Evolutionary conservation across 352 stramenopile genomes (phyloP).

Genomic region (Phytophthora parvispora): DNA sequence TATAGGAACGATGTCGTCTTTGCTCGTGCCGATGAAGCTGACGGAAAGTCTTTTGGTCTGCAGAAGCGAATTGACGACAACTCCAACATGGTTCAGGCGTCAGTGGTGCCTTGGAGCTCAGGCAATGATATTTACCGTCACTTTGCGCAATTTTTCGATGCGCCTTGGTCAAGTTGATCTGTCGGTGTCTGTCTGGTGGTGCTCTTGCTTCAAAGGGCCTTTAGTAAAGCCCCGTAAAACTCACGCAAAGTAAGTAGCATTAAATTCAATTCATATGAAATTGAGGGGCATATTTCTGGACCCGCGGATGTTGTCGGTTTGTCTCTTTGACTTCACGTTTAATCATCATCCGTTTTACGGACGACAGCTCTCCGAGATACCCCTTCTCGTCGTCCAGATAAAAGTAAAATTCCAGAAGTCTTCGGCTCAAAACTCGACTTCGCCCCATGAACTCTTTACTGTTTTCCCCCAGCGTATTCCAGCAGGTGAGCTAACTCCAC

Average conservation of each 20-base stretch:
- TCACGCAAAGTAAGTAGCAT: no score
- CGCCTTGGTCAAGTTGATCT: neutral
- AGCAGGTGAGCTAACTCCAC: neutral
- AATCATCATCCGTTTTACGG: no score
- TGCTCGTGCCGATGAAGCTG: slow-evolving; percentile 58
- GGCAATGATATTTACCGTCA: slow-evolving; percentile 69
- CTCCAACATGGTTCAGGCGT: slow-evolving; percentile 42
- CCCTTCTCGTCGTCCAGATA: no score
- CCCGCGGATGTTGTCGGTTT: no score
- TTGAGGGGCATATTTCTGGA: no score
- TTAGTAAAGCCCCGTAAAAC: no score
- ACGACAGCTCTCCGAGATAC: no score
- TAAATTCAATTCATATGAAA: no score
- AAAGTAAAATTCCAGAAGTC: no score
- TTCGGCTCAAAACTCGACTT: neutral
- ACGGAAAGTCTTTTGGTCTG: slow-evolving; percentile 64
- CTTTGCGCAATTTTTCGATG: slow-evolving; percentile 51
- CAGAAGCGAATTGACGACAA: slow-evolving; percentile 57
- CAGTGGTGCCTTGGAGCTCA: slow-evolving; percentile 69
- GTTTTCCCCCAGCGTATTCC: neutral
- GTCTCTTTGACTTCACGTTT: no score
- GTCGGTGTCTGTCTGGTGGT: no score
- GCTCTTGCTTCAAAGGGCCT: no score
- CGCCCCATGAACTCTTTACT: neutral
- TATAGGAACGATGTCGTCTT: slow-evolving; percentile 71